phyloP scores from a whole-genome alignment of 2,329 filamentous ascomycete genomes.

The Aspergillus quadrilineatus region DNA sequence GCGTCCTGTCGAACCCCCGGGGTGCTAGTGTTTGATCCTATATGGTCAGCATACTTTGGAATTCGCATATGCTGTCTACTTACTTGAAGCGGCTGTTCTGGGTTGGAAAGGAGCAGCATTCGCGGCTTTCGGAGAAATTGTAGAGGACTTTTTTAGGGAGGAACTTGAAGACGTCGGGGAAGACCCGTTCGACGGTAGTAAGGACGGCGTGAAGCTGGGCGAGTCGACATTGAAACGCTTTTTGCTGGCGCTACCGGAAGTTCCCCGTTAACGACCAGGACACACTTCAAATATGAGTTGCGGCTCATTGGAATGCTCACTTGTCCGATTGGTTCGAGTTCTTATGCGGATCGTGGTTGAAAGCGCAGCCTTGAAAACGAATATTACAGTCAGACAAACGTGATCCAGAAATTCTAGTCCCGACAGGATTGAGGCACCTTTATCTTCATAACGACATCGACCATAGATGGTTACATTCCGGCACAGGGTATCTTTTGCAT shows the following conservation, averaged over 20 bases:
- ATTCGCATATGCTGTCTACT: conserved; percentile 13
- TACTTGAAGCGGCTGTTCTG: conserved; percentile 43
- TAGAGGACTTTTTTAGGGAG: conserved; percentile 62
- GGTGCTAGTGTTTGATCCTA: conserved; percentile 44
- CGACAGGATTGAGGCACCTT: conserved; percentile 51
- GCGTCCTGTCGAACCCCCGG: conserved; percentile 41
- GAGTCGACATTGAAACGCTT: conserved; percentile 93
- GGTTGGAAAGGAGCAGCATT: conserved; percentile 67
- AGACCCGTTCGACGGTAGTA: conserved; percentile 39
- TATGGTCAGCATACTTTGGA: conserved; percentile 23
- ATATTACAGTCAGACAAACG: conserved; percentile 22
- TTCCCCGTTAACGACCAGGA: conserved; percentile 21
- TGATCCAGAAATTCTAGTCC: not conserved
- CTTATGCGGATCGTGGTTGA: conserved; percentile 79
- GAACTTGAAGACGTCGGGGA: conserved; percentile 26
- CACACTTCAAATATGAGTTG: conserved; percentile 6
- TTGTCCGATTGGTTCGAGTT: conserved; percentile 43
- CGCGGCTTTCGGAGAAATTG: conserved; percentile 84
- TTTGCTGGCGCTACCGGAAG: conserved; percentile 39
- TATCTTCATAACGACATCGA: conserved; percentile 87
- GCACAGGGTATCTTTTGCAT: conserved; percentile 82
- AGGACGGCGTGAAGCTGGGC: conserved; percentile 81
- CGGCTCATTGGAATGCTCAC: conserved; percentile 27
- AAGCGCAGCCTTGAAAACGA: conserved; percentile 64
- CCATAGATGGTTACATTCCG: conserved; percentile 92